Evolutionary conservation across 306 rosid species (phyloP).

Genomic region (Dryas octopetala): DNA sequence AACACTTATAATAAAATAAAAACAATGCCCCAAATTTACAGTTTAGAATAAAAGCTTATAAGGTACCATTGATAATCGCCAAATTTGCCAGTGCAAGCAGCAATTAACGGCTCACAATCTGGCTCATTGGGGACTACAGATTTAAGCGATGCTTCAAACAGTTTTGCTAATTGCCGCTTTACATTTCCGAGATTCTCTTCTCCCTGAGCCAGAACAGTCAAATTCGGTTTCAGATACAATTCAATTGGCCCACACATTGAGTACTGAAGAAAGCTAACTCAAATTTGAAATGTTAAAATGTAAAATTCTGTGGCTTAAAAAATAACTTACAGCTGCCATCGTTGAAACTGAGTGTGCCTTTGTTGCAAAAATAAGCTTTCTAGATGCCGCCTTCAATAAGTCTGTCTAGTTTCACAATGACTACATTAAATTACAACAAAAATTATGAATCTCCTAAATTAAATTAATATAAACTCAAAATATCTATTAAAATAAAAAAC

Average conservation of each 20-base stretch:
- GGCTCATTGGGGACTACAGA: conserved; percentile 51
- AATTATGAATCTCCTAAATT: neutral
- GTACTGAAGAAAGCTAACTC: neutral
- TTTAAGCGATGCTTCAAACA: conserved; percentile 64
- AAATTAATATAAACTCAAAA: neutral
- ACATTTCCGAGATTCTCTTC: conserved; percentile 56
- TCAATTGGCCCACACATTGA: neutral
- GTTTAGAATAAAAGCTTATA: neutral
- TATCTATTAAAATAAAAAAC: neutral
- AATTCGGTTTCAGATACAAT: neutral
- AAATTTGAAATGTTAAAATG: neutral
- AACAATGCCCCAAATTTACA: neutral
- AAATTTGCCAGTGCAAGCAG: conserved; percentile 55
- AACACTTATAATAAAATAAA: neutral
- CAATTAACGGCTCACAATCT: conserved; percentile 62
- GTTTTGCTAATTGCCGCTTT: conserved; percentile 57
- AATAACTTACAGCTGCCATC: conserved; percentile 57
- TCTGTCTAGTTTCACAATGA: conserved; percentile 69
- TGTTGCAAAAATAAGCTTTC: conserved; percentile 45
- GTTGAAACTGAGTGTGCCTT: conserved; percentile 49
- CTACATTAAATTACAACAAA: conserved; percentile 30
- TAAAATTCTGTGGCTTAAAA: neutral
- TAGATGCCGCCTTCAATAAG: conserved; percentile 67
- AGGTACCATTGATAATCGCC: conserved; percentile 92
- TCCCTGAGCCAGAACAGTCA: conserved; percentile 43